Percentiles rank a stretch among this genome's conserved stretches.
phyloP scores from a whole-genome alignment of 2,329 filamentous ascomycete genomes.

The Thermomyces lanuginosus region DNA sequence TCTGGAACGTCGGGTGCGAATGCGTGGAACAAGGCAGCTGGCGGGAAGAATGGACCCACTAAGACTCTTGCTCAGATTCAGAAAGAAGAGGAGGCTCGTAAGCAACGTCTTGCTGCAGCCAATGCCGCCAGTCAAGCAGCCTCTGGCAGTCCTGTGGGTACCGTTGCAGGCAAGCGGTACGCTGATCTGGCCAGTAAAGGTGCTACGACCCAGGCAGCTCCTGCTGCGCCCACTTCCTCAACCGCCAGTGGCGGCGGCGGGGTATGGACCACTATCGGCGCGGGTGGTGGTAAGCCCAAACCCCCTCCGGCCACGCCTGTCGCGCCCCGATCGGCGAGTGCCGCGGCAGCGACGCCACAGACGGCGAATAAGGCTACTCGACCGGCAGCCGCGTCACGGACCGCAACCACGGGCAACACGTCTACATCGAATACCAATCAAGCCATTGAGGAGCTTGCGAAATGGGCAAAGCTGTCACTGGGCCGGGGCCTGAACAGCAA shows the following conservation, averaged over 20 bases:
- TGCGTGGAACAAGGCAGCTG: constrained; percentile 35
- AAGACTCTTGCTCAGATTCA: constrained; percentile 90
- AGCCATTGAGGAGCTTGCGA: constrained; percentile 82
- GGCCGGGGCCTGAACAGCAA: constrained; percentile 53
- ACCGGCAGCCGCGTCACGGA: constrained; percentile 34
- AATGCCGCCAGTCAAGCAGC: constrained; percentile 33
- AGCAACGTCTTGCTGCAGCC: constrained; percentile 51
- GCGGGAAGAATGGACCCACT: constrained; percentile 19
- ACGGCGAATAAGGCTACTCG: constrained; percentile 38
- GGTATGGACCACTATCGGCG: constrained; percentile 91
- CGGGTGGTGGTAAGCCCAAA: constrained; percentile 82
- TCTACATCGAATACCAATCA: constrained; percentile 33
- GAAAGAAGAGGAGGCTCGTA: constrained; percentile 82
- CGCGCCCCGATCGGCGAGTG: constrained; percentile 32
- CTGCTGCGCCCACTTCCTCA: constrained; percentile 22
- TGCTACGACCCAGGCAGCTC: constrained; percentile 35
- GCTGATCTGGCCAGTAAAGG: constrained; percentile 87
- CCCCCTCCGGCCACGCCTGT: constrained; percentile 37
- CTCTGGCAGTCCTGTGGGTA: constrained; percentile 25
- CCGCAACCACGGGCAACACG: constrained; percentile 30
- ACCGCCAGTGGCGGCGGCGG: constrained; percentile 28
- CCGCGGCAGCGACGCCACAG: constrained; percentile 23
- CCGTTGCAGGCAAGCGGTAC: constrained; percentile 62
- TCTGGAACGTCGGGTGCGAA: constrained; percentile 49
- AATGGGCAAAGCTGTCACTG: constrained; percentile 74